phyloP scores from a whole-genome alignment of 306 rosid species.

The Lithocarpus polystachyus region DNA sequence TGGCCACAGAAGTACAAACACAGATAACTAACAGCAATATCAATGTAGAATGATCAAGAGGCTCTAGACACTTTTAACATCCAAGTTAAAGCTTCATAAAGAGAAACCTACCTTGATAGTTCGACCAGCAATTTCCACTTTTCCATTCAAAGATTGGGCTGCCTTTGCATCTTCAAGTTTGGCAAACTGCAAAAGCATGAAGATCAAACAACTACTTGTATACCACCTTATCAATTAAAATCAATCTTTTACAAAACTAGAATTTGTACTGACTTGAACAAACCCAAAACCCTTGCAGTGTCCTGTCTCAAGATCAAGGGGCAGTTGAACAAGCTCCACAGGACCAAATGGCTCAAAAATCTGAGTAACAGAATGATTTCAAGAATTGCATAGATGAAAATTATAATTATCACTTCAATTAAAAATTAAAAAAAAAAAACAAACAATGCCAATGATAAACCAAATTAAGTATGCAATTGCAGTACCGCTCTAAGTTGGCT shows the following conservation, averaged over 20 bases:
- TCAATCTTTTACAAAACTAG: slow-evolving; percentile 12
- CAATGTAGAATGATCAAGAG: neutral
- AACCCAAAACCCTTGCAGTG: slow-evolving; percentile 99
- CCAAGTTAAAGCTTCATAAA: neutral
- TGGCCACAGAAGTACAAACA: neutral
- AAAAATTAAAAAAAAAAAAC: neutral
- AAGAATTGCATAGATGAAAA: neutral
- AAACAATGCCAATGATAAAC: neutral
- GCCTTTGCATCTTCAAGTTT: slow-evolving; percentile 96
- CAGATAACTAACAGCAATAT: neutral
- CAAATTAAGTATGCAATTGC: neutral
- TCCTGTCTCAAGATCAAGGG: slow-evolving; percentile 92
- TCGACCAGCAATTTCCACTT: slow-evolving; percentile 93
- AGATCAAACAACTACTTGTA: slow-evolving; percentile 6
- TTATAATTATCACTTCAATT: neutral
- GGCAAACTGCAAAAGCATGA: slow-evolving; percentile 65
- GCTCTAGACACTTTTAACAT: neutral
- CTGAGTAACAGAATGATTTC: slow-evolving; percentile 30
- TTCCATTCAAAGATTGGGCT: slow-evolving; percentile 96
- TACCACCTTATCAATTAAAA: neutral
- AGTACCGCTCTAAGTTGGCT: slow-evolving; percentile 87
- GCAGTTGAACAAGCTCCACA: slow-evolving; percentile 90
- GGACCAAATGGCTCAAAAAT: slow-evolving; percentile 99
- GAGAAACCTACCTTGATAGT: slow-evolving; percentile 67
- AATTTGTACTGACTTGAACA: slow-evolving; percentile 72